Percentiles rank a stretch among this genome's conserved stretches.
phyloP scores from a whole-genome alignment of 495 filamentous ascomycete species.

The Trichodelitschia bisporula region DNA sequence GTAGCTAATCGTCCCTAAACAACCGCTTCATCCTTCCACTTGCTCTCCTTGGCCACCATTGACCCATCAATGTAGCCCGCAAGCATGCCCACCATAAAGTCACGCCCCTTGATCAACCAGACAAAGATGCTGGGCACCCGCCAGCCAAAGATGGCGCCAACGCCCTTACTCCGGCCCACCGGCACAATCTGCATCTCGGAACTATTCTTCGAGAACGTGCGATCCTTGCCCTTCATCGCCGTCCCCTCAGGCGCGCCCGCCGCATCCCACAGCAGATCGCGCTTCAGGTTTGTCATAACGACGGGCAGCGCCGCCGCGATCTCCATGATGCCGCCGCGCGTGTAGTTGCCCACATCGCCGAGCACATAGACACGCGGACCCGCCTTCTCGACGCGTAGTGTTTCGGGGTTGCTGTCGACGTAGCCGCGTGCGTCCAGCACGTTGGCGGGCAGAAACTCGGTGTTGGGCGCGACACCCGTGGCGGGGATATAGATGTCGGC shows the following conservation, averaged over 20 bases:
- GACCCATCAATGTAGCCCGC: too few species aligned
- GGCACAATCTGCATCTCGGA: constrained; percentile 23
- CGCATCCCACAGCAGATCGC: constrained; percentile 11
- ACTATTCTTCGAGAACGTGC: constrained; percentile 10
- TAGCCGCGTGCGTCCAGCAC: constrained; percentile 17
- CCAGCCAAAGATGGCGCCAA: constrained; percentile 29
- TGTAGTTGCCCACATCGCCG: constrained; percentile 18
- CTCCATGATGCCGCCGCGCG: constrained; percentile 16
- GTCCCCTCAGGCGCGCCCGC: constrained; percentile 1
- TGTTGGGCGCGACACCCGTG: constrained; percentile 21
- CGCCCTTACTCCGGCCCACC: constrained; percentile 25
- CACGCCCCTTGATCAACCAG: constrained; percentile 34
- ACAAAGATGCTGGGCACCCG: constrained; percentile 28
- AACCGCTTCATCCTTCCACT: too few species aligned
- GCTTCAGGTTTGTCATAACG: constrained; percentile 21
- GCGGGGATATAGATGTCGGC: constrained; percentile 27
- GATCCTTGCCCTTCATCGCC: constrained; percentile 6
- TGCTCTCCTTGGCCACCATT: too few species aligned
- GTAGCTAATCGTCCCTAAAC: too few species aligned
- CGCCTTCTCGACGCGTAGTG: constrained; percentile 23
- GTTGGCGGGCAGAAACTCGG: constrained; percentile 15
- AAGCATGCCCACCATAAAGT: constrained; percentile 33
- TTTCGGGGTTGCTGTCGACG: constrained; percentile 19
- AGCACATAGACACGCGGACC: constrained; percentile 23
- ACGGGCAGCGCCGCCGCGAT: constrained; percentile 19